Evolutionary conservation across 805 yeast species (phyloP).

Genomic region (Spathaspora girioi): DNA sequence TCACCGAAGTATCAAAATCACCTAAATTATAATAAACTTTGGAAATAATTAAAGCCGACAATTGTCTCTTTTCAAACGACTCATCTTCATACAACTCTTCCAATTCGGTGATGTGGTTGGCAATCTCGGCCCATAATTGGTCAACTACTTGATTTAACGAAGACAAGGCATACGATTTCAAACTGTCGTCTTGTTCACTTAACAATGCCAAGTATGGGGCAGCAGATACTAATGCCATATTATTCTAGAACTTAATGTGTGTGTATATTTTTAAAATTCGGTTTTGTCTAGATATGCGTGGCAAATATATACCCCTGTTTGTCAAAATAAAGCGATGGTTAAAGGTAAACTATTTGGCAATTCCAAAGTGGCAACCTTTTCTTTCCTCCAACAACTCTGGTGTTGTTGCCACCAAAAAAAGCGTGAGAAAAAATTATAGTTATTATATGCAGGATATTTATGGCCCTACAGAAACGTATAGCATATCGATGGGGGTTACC

Average conservation of each 20-base stretch:
- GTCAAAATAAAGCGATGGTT: background rate
- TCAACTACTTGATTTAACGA: constrained; percentile 81
- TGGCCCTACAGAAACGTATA: too few relatives aligned
- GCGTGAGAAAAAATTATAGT: background rate
- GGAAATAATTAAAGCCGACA: constrained; percentile 91
- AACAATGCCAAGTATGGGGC: constrained; percentile 89
- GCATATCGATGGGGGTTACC: background rate
- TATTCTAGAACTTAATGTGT: background rate
- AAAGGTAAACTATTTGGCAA: background rate
- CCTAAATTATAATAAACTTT: constrained; percentile 90
- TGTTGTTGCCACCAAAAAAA: background rate
- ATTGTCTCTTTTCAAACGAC: constrained; percentile 65
- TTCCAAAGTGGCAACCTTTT: background rate
- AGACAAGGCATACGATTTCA: constrained; percentile 80
- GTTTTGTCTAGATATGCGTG: background rate
- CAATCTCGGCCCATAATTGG: constrained; percentile 95
- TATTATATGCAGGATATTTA: background rate
- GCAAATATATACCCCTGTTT: background rate
- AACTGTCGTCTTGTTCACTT: constrained; percentile 71
- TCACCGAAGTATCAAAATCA: constrained; percentile 87
- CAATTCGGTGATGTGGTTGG: constrained; percentile 81
- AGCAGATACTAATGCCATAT: constrained; percentile 73
- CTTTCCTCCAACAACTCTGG: background rate
- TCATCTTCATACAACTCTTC: constrained; percentile 90
- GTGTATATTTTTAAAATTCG: background rate